These are phyloP conservation scores for Clitopilus passeckerianus DNA, from an alignment of 768 basidiomycete species.

Conservation along the genomic window DNA sequence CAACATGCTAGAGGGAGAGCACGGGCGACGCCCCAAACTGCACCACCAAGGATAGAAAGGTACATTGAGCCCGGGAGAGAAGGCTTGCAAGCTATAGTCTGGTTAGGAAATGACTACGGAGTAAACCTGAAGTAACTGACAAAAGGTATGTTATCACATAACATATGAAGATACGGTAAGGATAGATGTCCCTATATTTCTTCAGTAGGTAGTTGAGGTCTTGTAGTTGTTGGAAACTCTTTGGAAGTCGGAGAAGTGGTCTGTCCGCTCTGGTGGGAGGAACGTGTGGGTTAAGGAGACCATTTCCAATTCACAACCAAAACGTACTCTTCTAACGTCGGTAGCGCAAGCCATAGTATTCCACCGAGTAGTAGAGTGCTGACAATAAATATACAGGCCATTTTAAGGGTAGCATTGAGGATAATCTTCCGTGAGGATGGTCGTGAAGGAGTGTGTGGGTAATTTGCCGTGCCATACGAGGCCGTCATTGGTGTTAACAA, in stretches of 20 bases:
- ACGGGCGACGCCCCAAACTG: conserved; percentile 86
- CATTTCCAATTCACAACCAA: not conserved
- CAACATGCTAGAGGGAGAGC: conserved; percentile 89
- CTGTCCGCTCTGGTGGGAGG: conserved; percentile 60
- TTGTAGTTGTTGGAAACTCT: conserved; percentile 83
- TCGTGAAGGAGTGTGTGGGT: conserved; percentile 31
- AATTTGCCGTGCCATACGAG: conserved; percentile 47
- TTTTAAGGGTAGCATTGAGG: conserved; percentile 79
- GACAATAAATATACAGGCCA: conserved; percentile 70
- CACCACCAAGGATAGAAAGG: conserved; percentile 92
- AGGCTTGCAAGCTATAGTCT: conserved; percentile 77
- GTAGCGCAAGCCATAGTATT: conserved; percentile 77
- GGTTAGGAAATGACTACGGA: conserved; percentile 3
- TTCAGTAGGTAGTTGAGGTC: conserved; percentile 80
- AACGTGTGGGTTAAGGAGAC: conserved; percentile 9
- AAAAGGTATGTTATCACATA: conserved; percentile 91
- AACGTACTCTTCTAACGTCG: conserved; percentile 72
- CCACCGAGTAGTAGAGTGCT: conserved; percentile 70
- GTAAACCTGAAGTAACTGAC: conserved; percentile 41
- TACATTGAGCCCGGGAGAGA: conserved; percentile 98
- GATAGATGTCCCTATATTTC: conserved; percentile 90
- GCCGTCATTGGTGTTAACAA: conserved; percentile 39
- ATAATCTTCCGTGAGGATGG: conserved; percentile 55
- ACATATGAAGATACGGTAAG: conserved; percentile 78
- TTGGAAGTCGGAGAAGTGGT: conserved; percentile 74